phyloP scores from a whole-genome alignment of 2,329 filamentous ascomycete species.

The Lachnellula subtilissima region DNA sequence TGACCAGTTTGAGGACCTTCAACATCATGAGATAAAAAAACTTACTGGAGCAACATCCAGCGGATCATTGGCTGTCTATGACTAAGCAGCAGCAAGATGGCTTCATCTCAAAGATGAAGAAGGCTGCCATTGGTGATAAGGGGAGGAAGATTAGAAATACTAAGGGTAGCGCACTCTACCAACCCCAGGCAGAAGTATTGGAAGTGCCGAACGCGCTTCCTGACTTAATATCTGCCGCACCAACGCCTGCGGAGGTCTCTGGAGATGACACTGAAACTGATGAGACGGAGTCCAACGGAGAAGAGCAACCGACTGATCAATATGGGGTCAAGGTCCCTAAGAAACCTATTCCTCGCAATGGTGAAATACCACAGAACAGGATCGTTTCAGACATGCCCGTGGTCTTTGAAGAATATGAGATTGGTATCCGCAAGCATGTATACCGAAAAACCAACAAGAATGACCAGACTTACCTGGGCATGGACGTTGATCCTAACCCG shows the following conservation, averaged over 20 bases:
- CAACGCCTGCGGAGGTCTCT: slow-evolving; percentile 18
- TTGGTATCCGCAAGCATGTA: slow-evolving; percentile 27
- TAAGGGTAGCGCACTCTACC: slow-evolving; percentile 10
- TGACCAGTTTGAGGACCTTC: not conserved
- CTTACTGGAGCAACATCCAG: slow-evolving; percentile 20
- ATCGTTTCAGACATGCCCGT: slow-evolving; percentile 21
- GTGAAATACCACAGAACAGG: slow-evolving; percentile 23
- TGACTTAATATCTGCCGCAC: slow-evolving; percentile 15
- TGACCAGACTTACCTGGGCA: slow-evolving; percentile 23
- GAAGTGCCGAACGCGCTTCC: slow-evolving; percentile 3
- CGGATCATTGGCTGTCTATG: slow-evolving; percentile 17
- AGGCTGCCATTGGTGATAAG: slow-evolving; percentile 8
- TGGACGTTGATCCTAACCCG: slow-evolving; percentile 24
- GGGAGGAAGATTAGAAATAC: slow-evolving; percentile 10
- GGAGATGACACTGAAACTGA: slow-evolving; percentile 20
- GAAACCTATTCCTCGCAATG: slow-evolving; percentile 21
- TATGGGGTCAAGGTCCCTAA: slow-evolving; percentile 28
- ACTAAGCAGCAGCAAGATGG: slow-evolving; percentile 8
- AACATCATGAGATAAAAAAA: not conserved
- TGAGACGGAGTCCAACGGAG: slow-evolving; percentile 13
- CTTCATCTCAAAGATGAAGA: slow-evolving; percentile 2
- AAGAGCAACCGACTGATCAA: slow-evolving; percentile 24
- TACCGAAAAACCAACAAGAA: slow-evolving; percentile 20
- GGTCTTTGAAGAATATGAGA: slow-evolving; percentile 27
- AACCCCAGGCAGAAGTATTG: slow-evolving; percentile 8